These are phyloP conservation scores for Ustilaginoidea virens DNA, from an alignment of 2,329 filamentous ascomycete genomes.

Conservation along the genomic window DNA sequence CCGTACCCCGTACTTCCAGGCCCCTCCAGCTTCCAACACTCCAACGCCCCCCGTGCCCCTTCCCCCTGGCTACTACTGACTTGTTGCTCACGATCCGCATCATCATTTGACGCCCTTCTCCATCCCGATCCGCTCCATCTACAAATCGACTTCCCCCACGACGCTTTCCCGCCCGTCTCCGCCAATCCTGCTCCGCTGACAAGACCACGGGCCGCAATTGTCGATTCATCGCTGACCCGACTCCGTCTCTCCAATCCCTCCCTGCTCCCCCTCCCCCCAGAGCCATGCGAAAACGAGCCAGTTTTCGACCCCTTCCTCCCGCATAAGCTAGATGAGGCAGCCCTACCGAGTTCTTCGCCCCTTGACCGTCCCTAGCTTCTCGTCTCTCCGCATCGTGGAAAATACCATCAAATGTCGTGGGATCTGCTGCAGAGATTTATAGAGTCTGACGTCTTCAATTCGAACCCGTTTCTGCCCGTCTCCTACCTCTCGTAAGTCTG, in stretches of 20 bases:
- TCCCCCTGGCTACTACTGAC: no score
- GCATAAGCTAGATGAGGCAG: slow-evolving; percentile 10
- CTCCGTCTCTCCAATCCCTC: no score
- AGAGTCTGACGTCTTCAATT: slow-evolving; percentile 88
- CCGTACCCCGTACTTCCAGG: no score
- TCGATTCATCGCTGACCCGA: background rate
- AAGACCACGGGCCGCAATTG: background rate
- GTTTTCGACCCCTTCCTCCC: slow-evolving; percentile 5
- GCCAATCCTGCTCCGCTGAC: background rate
- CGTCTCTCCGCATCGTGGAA: background rate
- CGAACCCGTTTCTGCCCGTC: slow-evolving; percentile 76
- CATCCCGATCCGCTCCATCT: no score
- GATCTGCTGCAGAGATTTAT: slow-evolving; percentile 81
- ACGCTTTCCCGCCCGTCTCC: no score
- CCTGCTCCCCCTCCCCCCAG: slow-evolving; percentile 1
- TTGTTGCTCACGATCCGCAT: no score
- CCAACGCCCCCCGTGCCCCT: no score
- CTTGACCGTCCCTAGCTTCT: slow-evolving; percentile 4
- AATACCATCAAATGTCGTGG: slow-evolving; percentile 49
- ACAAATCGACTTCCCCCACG: no score
- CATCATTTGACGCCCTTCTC: no score
- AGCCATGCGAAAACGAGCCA: slow-evolving; percentile 10
- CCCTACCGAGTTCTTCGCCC: slow-evolving; percentile 4
- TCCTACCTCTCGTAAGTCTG: slow-evolving; percentile 72
- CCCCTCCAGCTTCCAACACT: no score